These are phyloP conservation scores for Orbilia oligospora DNA, from an alignment of 2,329 filamentous ascomycete genomes.

Conservation along the genomic window DNA sequence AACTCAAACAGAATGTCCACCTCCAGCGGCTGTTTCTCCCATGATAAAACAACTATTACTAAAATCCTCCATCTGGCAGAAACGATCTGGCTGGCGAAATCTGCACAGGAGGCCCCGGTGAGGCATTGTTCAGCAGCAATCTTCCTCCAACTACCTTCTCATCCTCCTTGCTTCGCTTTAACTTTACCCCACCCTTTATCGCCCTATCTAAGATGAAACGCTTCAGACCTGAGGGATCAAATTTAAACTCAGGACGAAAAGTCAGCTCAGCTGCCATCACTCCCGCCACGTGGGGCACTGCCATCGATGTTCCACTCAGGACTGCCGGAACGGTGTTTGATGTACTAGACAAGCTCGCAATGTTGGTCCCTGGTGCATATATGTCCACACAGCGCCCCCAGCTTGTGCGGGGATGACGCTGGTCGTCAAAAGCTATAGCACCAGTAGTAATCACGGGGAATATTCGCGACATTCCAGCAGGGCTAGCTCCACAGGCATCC, in stretches of 20 bases:
- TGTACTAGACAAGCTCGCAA: neutral
- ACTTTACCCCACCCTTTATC: neutral
- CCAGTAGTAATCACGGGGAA: neutral
- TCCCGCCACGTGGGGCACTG: constrained; percentile 11
- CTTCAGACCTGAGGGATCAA: neutral
- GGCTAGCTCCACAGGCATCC: neutral
- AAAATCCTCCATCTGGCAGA: too few species aligned
- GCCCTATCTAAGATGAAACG: neutral
- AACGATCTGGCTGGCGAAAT: too few species aligned
- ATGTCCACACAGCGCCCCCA: constrained; percentile 27
- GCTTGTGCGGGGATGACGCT: neutral
- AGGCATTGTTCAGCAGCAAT: neutral
- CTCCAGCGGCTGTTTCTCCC: too few species aligned
- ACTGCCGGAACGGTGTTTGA: too few species aligned
- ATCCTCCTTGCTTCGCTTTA: neutral
- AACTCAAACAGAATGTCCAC: too few species aligned
- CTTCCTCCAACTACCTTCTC: neutral
- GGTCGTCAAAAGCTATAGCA: neutral
- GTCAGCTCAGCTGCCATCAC: constrained; percentile 12
- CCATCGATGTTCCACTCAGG: constrained; percentile 9
- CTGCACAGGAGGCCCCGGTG: too few species aligned
- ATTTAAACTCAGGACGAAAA: neutral
- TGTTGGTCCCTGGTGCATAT: constrained; percentile 13
- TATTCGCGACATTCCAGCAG: neutral
- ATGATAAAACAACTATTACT: too few species aligned